Conservation (phyloP, 495 filamentous ascomycete genomes). For the Xylaria acuta region DNA sequence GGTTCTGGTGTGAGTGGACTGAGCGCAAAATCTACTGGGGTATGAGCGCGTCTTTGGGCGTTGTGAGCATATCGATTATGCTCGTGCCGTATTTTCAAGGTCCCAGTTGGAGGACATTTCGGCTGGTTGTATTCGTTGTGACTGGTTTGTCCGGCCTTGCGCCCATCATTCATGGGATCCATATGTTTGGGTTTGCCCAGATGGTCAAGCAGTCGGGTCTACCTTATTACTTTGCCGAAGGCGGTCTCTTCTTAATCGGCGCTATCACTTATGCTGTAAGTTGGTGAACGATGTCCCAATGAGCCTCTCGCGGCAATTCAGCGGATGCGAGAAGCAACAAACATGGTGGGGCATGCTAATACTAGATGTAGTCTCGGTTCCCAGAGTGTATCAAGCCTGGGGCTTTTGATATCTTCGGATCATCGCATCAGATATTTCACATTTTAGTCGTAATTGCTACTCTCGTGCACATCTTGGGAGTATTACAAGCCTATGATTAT, state of each 20-base stretch:
- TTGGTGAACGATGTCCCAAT: conserved; percentile 16
- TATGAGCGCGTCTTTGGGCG: conserved; percentile 51
- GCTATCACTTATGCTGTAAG: conserved; percentile 53
- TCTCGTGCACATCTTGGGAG: conserved; percentile 62
- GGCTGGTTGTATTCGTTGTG: conserved; percentile 49
- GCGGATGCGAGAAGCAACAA: neutral
- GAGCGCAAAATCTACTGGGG: conserved; percentile 52
- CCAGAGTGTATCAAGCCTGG: conserved; percentile 49
- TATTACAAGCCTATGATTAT: conserved; percentile 63
- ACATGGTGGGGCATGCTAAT: conserved; percentile 26
- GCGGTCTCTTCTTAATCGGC: conserved; percentile 43
- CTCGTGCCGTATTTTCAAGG: conserved; percentile 54
- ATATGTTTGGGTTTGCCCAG: conserved; percentile 47
- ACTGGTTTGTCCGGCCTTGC: conserved; percentile 56
- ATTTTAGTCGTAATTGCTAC: conserved; percentile 67
- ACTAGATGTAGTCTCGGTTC: conserved; percentile 41
- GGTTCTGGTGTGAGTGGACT: conserved; percentile 55
- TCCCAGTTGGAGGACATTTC: conserved; percentile 42
- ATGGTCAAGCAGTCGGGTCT: conserved; percentile 53
- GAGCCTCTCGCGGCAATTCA: neutral
- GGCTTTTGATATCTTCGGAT: conserved; percentile 66
- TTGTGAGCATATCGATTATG: conserved; percentile 45
- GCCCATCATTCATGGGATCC: conserved; percentile 54
- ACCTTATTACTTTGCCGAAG: conserved; percentile 51
- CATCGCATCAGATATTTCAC: conserved; percentile 71